phyloP scores from a whole-genome alignment of 352 stramenopile genomes.

The Phytophthora syringae region DNA sequence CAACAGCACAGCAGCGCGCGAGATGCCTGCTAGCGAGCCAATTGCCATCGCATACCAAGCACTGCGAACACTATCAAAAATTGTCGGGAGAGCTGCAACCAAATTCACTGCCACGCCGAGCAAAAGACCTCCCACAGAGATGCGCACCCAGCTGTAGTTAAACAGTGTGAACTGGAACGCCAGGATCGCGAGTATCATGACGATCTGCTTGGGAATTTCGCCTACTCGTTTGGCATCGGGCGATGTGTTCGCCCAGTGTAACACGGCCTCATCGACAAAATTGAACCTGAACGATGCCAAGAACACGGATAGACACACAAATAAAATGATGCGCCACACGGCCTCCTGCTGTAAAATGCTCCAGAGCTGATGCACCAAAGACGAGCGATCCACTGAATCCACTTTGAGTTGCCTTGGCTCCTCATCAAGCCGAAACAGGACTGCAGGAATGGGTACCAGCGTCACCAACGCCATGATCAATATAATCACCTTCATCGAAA shows the following conservation, averaged over 20 bases:
- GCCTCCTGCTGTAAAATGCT: constrained; percentile 79
- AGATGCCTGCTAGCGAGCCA: constrained; percentile 50
- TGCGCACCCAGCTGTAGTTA: constrained; percentile 78
- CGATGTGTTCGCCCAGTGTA: constrained; percentile 53
- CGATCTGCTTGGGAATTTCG: constrained; percentile 50
- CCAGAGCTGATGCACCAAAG: constrained; percentile 69
- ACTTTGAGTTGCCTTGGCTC: constrained; percentile 79
- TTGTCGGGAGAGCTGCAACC: constrained; percentile 47
- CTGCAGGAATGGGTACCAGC: constrained; percentile 66
- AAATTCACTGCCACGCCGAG: constrained; percentile 45
- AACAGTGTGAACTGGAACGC: constrained; percentile 65
- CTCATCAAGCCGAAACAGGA: constrained; percentile 71
- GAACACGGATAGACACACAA: constrained; percentile 69
- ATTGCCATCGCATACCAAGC: constrained; percentile 60
- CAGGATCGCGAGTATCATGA: constrained; percentile 56
- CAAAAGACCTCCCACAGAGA: constrained; percentile 54
- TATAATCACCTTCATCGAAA: constrained; percentile 77
- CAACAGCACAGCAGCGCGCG: constrained; percentile 44
- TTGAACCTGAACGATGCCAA: constrained; percentile 71
- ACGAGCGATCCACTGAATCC: constrained; percentile 66
- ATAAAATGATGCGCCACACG: constrained; percentile 77
- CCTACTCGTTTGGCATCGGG: constrained; percentile 46
- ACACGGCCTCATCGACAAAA: constrained; percentile 53
- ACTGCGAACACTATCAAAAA: constrained; percentile 52
- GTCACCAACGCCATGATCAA: constrained; percentile 73